phyloP scores from a whole-genome alignment of 2,329 filamentous ascomycete species.

The Sporothrix curviconia region DNA sequence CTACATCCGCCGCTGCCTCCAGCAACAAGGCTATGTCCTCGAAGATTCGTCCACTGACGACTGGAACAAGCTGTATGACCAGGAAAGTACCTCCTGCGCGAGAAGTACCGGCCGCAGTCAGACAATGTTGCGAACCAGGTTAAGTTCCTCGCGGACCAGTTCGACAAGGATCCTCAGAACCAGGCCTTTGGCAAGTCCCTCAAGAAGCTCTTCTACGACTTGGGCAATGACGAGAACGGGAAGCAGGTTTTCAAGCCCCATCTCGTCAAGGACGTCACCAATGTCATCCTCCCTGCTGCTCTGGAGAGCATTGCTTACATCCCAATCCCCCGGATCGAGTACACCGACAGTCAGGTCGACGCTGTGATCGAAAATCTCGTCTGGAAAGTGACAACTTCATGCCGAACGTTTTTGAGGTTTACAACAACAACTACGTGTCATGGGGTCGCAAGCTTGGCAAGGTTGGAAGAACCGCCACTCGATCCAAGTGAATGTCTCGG shows the following conservation, averaged over 20 bases:
- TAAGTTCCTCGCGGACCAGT: conserved; percentile 84
- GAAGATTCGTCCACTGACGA: conserved; percentile 71
- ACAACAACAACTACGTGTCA: conserved; percentile 88
- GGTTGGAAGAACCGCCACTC: conserved; percentile 74
- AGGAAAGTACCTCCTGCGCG: conserved; percentile 80
- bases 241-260: conserved; percentile 89
- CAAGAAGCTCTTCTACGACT: conserved; percentile 75
- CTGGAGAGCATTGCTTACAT: conserved; percentile 86
- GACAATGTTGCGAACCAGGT: conserved; percentile 82
- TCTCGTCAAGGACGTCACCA: conserved; percentile 78
- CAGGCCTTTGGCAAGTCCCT: conserved; percentile 68
- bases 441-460: conserved; percentile 92
- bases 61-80: conserved; percentile 80
- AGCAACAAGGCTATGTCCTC: conserved; percentile 87
- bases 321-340: conserved; percentile 90
- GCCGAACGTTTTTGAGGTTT: conserved; percentile 83
- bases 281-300: conserved; percentile 75
- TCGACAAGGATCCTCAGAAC: conserved; percentile 83
- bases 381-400: conserved; percentile 95
- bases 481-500: conserved; percentile 75
- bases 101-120: conserved; percentile 81
- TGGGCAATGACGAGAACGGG: conserved; percentile 81
- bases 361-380: conserved; percentile 90
- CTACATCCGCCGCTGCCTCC: conserved; percentile 75
- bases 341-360: conserved; percentile 76